Percentiles rank a stretch among this genome's conserved stretches.
phyloP scores from a whole-genome alignment of 176 grass and related monocot genomes.

The Eremochloa ophiuroides region DNA sequence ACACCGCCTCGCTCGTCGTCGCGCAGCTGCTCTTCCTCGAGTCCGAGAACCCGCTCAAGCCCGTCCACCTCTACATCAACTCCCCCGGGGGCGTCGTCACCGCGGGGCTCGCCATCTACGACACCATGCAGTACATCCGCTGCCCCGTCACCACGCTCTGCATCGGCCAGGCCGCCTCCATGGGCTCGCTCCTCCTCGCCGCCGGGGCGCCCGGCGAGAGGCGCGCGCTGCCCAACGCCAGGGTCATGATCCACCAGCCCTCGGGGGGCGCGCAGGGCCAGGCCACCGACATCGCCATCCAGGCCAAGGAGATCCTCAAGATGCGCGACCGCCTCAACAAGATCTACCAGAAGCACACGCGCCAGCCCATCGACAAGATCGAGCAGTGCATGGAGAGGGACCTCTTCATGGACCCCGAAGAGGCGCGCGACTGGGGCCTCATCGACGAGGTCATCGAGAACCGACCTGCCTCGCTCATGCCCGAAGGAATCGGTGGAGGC shows the following conservation, averaged over 20 bases:
- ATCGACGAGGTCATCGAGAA: slow-evolving; percentile 88
- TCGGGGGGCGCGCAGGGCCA: slow-evolving; percentile 71
- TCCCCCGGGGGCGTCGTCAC: slow-evolving; percentile 74
- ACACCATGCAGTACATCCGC: slow-evolving; percentile 95
- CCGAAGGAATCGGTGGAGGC: slow-evolving; percentile 31
- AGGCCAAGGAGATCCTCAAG: slow-evolving; percentile 93
- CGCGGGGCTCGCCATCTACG: slow-evolving; percentile 84
- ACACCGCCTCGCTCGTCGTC: slow-evolving; percentile 65
- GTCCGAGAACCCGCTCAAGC: slow-evolving; percentile 91
- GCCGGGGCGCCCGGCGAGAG: slow-evolving; percentile 82
- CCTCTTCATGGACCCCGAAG: slow-evolving; percentile 86
- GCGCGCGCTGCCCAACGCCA: slow-evolving; percentile 78
- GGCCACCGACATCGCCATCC: slow-evolving; percentile 81
- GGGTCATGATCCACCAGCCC: slow-evolving; percentile 97
- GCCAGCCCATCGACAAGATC: slow-evolving; percentile 51
- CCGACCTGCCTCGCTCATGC: slow-evolving; percentile 52
- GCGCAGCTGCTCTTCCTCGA: slow-evolving; percentile 97
- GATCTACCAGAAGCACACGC: slow-evolving; percentile 81
- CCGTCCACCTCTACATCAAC: slow-evolving; percentile 93
- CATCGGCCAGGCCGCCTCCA: slow-evolving; percentile 89
- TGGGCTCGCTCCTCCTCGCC: slow-evolving; percentile 88
- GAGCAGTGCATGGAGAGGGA: slow-evolving; percentile 84
- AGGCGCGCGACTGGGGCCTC: slow-evolving; percentile 79
- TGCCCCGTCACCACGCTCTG: slow-evolving; percentile 85
- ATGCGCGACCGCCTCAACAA: slow-evolving; percentile 75